These are phyloP conservation scores for Kodamaea arcana DNA, from an alignment of 1,139 yeast genomes.

Conservation along the genomic window DNA sequence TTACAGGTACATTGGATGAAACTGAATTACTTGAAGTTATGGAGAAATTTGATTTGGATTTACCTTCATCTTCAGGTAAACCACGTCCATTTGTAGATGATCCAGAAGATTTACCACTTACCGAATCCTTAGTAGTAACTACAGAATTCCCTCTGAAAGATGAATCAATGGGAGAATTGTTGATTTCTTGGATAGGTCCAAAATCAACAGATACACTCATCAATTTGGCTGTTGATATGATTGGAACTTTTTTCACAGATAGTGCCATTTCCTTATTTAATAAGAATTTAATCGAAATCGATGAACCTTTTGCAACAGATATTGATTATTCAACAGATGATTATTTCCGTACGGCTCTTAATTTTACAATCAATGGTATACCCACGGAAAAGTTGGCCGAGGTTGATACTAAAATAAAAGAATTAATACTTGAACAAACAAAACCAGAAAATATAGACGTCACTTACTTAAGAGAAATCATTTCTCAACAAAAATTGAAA, in stretches of 20 bases:
- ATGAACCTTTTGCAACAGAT: conserved; percentile 76
- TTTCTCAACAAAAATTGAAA: conserved; percentile 62
- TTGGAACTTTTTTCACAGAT: conserved; percentile 76
- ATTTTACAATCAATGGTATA: conserved; percentile 65
- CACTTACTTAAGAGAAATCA: conserved; percentile 58
- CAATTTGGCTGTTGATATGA: conserved; percentile 65
- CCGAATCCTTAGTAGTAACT: conserved; percentile 38
- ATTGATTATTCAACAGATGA: conserved; percentile 68
- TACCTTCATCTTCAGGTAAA: conserved; percentile 36
- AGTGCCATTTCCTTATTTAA: conserved; percentile 67
- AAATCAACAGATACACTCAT: conserved; percentile 45
- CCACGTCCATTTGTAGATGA: conserved; percentile 84
- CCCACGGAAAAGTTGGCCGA: conserved; percentile 60
- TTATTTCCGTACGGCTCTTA: conserved; percentile 55
- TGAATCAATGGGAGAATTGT: conserved; percentile 76
- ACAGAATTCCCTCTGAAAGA: conserved; percentile 87
- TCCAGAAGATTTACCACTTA: conserved; percentile 42
- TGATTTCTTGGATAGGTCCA: conserved; percentile 85
- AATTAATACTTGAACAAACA: conserved; percentile 49
- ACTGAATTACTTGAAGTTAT: conserved; percentile 60
- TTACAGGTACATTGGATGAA: conserved; percentile 82
- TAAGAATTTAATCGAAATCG: conserved; percentile 71
- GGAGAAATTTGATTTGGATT: conserved; percentile 57
- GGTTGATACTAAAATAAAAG: conserved; percentile 50
- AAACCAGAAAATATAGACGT: conserved; percentile 54